Percentiles rank a stretch among this genome's conserved stretches.
Conservation (phyloP, 768 basidiomycete species). For the Phlegmacium glaucopus region DNA sequence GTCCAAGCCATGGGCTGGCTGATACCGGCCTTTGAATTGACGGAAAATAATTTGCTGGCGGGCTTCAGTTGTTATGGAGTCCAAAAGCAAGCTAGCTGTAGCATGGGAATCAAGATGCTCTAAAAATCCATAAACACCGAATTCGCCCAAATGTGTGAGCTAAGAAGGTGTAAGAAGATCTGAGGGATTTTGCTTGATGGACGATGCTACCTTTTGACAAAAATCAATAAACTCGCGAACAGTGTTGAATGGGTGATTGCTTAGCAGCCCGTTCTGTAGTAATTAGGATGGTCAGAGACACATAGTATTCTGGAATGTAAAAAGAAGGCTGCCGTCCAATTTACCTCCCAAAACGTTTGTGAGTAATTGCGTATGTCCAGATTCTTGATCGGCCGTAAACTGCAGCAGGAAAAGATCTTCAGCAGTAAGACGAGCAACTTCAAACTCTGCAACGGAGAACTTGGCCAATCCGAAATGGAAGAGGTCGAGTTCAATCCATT, state of each 20-base stretch:
- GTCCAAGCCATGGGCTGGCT: slow-evolving; percentile 66
- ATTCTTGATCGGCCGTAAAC: slow-evolving; percentile 64
- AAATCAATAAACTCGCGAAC: slow-evolving; percentile 61
- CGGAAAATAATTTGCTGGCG: slow-evolving; percentile 66
- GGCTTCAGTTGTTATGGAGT: slow-evolving; percentile 59
- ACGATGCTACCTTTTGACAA: slow-evolving; percentile 35
- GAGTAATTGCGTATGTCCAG: slow-evolving; percentile 56
- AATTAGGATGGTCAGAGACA: no score
- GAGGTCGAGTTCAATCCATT: slow-evolving; percentile 59
- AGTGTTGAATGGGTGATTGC: slow-evolving; percentile 53
- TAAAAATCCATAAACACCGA: slow-evolving; percentile 63
- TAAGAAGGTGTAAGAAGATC: no score
- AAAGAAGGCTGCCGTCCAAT: slow-evolving; percentile 1
- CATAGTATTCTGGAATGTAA: neutral
- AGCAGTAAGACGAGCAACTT: slow-evolving; percentile 46
- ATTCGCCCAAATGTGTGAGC: slow-evolving; percentile 53
- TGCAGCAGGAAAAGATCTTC: slow-evolving; percentile 54
- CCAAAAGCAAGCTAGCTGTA: slow-evolving; percentile 46
- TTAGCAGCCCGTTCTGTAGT: slow-evolving; percentile 41
- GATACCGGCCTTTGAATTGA: slow-evolving; percentile 58
- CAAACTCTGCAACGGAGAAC: slow-evolving; percentile 56
- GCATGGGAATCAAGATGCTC: slow-evolving; percentile 53
- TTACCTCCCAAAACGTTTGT: slow-evolving; percentile 46
- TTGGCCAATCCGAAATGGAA: slow-evolving; percentile 52
- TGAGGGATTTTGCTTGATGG: no score